phyloP scores from a whole-genome alignment of 805 yeast genomes.

The Teunomyces funiuensis region DNA sequence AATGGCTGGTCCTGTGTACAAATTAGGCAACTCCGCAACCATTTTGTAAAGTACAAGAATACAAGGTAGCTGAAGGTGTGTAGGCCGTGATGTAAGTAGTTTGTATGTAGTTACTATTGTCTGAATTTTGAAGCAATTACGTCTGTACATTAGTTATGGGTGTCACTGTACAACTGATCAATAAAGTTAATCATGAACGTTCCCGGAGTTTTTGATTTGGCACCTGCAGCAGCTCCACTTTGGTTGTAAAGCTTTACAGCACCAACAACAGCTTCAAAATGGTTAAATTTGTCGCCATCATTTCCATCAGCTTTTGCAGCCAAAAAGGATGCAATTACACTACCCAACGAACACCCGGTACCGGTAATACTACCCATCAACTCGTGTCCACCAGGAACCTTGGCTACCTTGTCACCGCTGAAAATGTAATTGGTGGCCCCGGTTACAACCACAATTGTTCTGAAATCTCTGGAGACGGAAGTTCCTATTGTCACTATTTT shows the following conservation, averaged over 20 bases:
- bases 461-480: constrained; percentile 49
- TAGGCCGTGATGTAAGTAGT: no score
- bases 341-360: constrained; percentile 80
- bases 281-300: constrained; percentile 14
- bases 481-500: constrained; percentile 42
- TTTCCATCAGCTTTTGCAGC: constrained; percentile 42
- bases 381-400: constrained; percentile 56
- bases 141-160: background rate
- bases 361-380: constrained; percentile 75
- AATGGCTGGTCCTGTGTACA: background rate
- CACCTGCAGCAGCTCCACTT: constrained; percentile 59
- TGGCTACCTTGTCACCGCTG: constrained; percentile 18
- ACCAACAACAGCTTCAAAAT: constrained; percentile 47
- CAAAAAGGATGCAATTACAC: constrained; percentile 59
- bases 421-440: constrained; percentile 46
- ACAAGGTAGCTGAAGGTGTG: no score
- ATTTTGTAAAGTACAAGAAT: no score
- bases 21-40: background rate
- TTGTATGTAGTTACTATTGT: no score
- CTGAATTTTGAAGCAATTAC: background rate
- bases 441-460: constrained; percentile 67
- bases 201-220: constrained; percentile 49
- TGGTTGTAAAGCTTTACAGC: constrained; percentile 61
- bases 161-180: constrained; percentile 33
- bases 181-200: constrained; percentile 48